phyloP scores from a whole-genome alignment of 768 basidiomycete genomes.

The Termitomyces eurrhizus region DNA sequence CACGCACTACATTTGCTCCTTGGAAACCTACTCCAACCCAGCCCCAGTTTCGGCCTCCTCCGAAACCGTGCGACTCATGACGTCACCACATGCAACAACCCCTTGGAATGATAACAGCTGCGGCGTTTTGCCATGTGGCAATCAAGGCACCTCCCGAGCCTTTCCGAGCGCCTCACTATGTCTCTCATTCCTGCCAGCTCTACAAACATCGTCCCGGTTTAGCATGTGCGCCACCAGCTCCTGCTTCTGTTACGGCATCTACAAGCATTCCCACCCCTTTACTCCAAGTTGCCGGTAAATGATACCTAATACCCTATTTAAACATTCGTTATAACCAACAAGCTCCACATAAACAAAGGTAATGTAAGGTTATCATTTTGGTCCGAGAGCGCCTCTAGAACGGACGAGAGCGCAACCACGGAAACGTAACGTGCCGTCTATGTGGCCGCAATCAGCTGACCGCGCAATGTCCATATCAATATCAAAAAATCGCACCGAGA shows the following conservation, averaged over 20 bases:
- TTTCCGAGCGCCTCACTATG: not conserved
- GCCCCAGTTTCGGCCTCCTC: slow-evolving; percentile 8
- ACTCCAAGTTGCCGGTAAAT: slow-evolving; percentile 1
- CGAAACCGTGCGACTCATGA: slow-evolving; percentile 29
- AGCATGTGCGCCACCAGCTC: slow-evolving; percentile 6
- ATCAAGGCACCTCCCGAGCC: not conserved
- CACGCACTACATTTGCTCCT: not conserved
- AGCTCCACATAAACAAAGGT: slow-evolving; percentile 94
- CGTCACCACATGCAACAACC: slow-evolving; percentile 17
- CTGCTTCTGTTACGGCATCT: not conserved
- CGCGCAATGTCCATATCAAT: not conserved
- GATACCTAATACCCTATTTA: slow-evolving; percentile 3
- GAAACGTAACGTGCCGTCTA: slow-evolving; percentile 66
- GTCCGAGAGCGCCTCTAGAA: slow-evolving; percentile 87
- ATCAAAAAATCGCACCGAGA: slow-evolving; percentile 60
- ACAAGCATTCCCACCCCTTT: not conserved
- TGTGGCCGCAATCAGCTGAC: slow-evolving; percentile 3
- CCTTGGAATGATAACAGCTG: not conserved
- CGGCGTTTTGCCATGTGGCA: not conserved
- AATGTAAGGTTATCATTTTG: slow-evolving; percentile 98
- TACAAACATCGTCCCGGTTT: not conserved
- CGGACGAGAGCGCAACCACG: slow-evolving; percentile 58
- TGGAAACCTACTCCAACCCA: slow-evolving; percentile 4
- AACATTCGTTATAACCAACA: slow-evolving; percentile 58
- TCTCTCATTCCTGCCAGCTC: not conserved